Percentiles rank a stretch among this genome's conserved stretches.
Evolutionary conservation across 495 filamentous ascomycete species (phyloP).

Genomic region (Xylaria scruposa): DNA sequence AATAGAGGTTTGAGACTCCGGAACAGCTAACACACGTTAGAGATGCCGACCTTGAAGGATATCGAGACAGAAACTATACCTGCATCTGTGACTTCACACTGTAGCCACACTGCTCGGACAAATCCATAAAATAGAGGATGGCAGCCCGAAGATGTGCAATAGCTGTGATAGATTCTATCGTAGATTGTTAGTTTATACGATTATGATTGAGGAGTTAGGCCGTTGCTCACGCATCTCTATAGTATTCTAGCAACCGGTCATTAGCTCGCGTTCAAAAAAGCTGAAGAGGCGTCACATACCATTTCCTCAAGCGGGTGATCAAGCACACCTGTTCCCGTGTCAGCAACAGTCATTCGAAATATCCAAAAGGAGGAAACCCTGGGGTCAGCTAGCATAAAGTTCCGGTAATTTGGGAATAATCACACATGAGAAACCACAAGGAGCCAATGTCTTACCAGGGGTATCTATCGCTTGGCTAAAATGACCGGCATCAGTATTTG

Average conservation of each 20-base stretch:
- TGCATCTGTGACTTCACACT: constrained; percentile 85
- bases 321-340: constrained; percentile 69
- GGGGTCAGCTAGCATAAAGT: neutral
- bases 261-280: constrained; percentile 11
- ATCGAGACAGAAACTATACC: constrained; percentile 9
- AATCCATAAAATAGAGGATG: constrained; percentile 97
- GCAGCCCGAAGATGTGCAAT: constrained; percentile 95
- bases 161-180: constrained; percentile 77
- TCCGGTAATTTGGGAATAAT: neutral
- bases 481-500: constrained; percentile 9
- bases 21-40: constrained; percentile 65
- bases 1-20: constrained; percentile 95
- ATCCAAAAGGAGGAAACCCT: neutral
- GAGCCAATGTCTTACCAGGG: constrained; percentile 27
- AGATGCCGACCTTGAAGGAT: constrained; percentile 25
- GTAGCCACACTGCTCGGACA: constrained; percentile 97
- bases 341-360: constrained; percentile 14
- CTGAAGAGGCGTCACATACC: constrained; percentile 37
- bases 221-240: constrained; percentile 82
- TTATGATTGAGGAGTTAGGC: constrained; percentile 37
- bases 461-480: constrained; percentile 29
- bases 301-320: constrained; percentile 99
- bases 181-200: constrained; percentile 1
- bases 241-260: constrained; percentile 65
- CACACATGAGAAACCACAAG: neutral